Conservation (phyloP, 345 rosid genomes). For the Salix udensis region DNA sequence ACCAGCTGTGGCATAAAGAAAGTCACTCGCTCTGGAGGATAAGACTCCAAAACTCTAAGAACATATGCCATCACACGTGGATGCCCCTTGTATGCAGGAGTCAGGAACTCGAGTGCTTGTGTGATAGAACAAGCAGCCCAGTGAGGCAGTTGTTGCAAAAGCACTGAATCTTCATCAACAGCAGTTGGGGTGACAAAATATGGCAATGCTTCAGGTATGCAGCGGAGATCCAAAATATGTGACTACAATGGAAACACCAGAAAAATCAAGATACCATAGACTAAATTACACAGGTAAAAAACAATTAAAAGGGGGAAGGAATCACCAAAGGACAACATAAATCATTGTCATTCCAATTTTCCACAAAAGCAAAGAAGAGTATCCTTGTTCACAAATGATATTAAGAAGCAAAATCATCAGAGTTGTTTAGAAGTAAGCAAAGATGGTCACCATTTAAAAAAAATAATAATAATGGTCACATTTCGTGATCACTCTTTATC, state of each 20-base stretch:
- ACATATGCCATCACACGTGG: conserved; percentile 99
- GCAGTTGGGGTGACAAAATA: conserved; percentile 91
- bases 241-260: conserved; percentile 48
- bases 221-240: conserved; percentile 66
- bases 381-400: not conserved
- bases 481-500: not conserved
- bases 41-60: conserved; percentile 92
- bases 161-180: conserved; percentile 87
- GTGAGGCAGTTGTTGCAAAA: conserved; percentile 97
- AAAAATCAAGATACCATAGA: not conserved
- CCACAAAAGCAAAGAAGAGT: not conserved
- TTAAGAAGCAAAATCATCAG: not conserved
- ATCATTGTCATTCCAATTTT: not conserved
- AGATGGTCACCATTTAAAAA: not conserved
- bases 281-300: not conserved
- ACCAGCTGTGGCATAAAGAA: conserved; percentile 99
- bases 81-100: conserved; percentile 93
- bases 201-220: conserved; percentile 94
- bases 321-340: not conserved
- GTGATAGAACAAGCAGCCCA: conserved; percentile 99
- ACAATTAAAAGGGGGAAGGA: not conserved
- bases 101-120: conserved; percentile 91
- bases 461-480: not conserved
- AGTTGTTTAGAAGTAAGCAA: not conserved
- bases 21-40: conserved; percentile 95